Conservation (phyloP, 2,329 filamentous ascomycete species). For the Lecanoromycetidae sp. region DNA sequence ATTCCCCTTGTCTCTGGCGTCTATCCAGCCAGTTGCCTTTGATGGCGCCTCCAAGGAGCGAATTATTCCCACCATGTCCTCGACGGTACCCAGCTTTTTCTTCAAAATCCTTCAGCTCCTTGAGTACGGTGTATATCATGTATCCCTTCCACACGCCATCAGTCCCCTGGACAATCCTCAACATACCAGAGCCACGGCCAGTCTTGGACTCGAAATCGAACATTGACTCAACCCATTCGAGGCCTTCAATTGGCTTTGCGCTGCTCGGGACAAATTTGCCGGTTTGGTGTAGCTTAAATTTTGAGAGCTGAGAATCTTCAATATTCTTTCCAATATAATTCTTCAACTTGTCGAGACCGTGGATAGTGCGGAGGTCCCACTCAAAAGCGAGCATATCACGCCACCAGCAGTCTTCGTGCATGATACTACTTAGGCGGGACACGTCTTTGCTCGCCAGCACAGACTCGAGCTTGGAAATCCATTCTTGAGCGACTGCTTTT, state of each 20-base stretch:
- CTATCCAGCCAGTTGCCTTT: not conserved
- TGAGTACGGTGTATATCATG: slow-evolving; percentile 21
- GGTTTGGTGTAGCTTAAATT: not conserved
- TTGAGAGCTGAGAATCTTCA: not conserved
- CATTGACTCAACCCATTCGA: slow-evolving; percentile 18
- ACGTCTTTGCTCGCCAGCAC: not conserved
- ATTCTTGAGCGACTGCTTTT: not conserved
- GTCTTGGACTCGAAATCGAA: slow-evolving; percentile 18
- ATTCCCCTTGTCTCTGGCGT: slow-evolving; percentile 20
- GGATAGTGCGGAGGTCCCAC: not conserved
- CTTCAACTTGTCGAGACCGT: not conserved
- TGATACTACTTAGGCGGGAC: not conserved
- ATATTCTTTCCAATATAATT: not conserved
- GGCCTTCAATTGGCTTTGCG: slow-evolving; percentile 1
- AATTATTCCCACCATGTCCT: not conserved
- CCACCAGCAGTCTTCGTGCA: not conserved
- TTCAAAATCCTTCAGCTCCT: slow-evolving; percentile 18
- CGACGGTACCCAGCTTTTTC: slow-evolving; percentile 17
- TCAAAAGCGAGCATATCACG: not conserved
- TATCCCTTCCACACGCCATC: slow-evolving; percentile 22
- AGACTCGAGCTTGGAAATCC: not conserved
- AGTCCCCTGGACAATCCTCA: slow-evolving; percentile 18
- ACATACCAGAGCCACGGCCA: slow-evolving; percentile 17
- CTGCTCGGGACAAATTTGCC: not conserved
- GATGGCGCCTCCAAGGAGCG: not conserved